Evolutionary conservation across 495 filamentous ascomycete genomes (phyloP), one percentile per base, ranked within the genome.

Genomic region (Aspergillus kassunensis): DNA sequence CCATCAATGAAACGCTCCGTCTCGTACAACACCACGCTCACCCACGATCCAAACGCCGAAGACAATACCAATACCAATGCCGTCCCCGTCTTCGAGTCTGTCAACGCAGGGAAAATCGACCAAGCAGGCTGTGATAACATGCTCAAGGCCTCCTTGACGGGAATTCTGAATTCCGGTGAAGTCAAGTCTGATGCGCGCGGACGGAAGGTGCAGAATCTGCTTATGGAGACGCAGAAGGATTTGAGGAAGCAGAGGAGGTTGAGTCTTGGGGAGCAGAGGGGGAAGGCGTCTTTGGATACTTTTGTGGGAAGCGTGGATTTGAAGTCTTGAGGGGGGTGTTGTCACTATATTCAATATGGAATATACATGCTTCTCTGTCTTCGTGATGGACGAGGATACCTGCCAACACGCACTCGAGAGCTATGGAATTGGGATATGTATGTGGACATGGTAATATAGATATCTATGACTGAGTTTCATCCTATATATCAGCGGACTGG

Each of bases 101-200:
- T 27, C 40, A 19, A 8, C 8, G 25, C 12, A 6, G 4, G 3
- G 9, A 45, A 19, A 34, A 31, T 45, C 29, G 29, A 45, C 29
- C 27, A 45, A 13, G 43, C 43, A 1, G 43, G 59, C 31, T 45
- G 45, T 34, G 46, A 53, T 24, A 44, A 50, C 13, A 49, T 53
- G 41, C 40, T 58, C 16, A 58, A 58, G 36, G 41, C 45, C 12
- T 42, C 50, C 0, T n/a, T 58, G 40, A 58, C 50, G 12, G 50
- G 49, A n/a, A 33, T 58, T 8, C 45, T 58, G 2, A 58, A 54
- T 29, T 51, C 44, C 16, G 39, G 19, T 4, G 33, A 46, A 3
- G 51, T 54, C 11, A 53, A 45, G 33, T 19, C 23, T 0, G 41
- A 41, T 13, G 21, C 31, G 6, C 40, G 41, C 4, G 51, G 46